These are phyloP conservation scores for Fennellomyces sp. DNA, from an alignment of 371 early-diverging fungal species.

Conservation along the genomic window DNA sequence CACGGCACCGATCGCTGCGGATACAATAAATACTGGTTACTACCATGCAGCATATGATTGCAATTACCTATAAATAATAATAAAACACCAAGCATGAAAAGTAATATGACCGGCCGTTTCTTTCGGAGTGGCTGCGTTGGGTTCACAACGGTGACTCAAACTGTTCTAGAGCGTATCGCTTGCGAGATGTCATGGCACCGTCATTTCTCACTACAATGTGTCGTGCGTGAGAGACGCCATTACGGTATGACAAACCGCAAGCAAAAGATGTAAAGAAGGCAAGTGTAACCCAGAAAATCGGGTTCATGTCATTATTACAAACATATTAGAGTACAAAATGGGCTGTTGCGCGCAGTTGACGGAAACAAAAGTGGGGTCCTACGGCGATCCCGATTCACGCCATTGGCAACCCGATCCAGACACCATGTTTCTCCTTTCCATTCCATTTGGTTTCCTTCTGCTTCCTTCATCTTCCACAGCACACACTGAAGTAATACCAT, in stretches of 20 bases:
- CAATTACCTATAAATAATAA: not conserved
- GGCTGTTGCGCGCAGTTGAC: not conserved
- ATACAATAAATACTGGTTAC: too few species aligned
- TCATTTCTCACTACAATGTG: too few species aligned
- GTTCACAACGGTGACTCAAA: not conserved
- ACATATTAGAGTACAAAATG: not conserved
- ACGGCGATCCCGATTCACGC: not conserved
- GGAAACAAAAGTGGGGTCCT: too few species aligned
- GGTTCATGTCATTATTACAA: constrained; percentile 2
- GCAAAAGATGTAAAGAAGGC: not conserved
- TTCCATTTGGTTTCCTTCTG: too few species aligned
- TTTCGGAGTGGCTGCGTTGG: not conserved
- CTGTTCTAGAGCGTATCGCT: not conserved
- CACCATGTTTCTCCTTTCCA: not conserved
- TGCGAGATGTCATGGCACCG: not conserved
- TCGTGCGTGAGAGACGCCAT: too few species aligned
- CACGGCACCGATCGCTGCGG: too few species aligned
- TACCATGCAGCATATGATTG: too few species aligned
- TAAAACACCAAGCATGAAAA: not conserved
- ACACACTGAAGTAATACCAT: too few species aligned
- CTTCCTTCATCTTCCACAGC: too few species aligned
- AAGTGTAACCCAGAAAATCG: constrained; percentile 3
- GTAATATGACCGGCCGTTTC: not conserved
- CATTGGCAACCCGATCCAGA: not conserved
- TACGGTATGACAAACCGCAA: too few species aligned